Conservation (phyloP, 306 rosid species). For the Comarum palustre region DNA sequence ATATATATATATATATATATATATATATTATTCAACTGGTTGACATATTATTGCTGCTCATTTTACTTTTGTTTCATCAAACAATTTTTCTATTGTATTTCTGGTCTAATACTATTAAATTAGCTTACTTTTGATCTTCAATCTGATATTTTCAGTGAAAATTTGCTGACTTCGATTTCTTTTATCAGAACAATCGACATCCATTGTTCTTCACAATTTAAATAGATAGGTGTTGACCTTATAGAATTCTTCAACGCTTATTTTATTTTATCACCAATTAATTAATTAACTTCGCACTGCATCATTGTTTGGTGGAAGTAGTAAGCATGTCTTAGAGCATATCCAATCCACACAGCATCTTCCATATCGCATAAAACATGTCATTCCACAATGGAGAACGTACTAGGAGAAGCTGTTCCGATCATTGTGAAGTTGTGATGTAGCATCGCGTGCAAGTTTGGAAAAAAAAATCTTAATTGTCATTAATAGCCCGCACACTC, state of each 20-base stretch:
- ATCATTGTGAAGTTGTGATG: no score
- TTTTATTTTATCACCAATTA: neutral
- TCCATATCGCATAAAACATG: neutral
- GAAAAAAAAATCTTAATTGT: no score
- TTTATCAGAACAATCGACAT: neutral
- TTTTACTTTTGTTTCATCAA: neutral
- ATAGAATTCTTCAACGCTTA: neutral
- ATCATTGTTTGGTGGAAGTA: neutral
- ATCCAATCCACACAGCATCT: neutral
- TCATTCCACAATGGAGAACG: neutral
- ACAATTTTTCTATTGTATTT: neutral
- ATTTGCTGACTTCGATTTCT: neutral
- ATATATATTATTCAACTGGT: neutral
- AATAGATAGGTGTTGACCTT: neutral
- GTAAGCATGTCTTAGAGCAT: neutral
- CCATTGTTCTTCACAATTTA: neutral
- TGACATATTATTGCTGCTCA: neutral
- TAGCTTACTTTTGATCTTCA: conserved; percentile 8
- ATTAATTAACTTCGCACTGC: neutral
- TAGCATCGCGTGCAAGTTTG: no score
- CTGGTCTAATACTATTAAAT: neutral
- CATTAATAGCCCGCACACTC: no score
- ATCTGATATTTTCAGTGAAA: neutral
- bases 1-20: neutral
- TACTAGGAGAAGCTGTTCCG: neutral